Conservation (phyloP, 352 stramenopile genomes). For the Phytophthora capsici region DNA sequence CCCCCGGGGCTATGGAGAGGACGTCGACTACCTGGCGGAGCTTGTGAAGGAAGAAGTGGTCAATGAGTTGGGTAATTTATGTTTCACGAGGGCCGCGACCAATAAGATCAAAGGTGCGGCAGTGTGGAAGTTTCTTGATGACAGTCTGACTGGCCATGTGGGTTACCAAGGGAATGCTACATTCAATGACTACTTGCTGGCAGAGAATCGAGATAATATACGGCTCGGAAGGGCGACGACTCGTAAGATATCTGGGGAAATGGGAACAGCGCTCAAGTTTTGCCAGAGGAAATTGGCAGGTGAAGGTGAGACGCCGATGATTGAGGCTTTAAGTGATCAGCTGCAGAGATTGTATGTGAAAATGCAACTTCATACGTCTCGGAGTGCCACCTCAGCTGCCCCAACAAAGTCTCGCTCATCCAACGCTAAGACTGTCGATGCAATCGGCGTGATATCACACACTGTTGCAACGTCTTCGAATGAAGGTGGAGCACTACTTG, state of each 20-base stretch:
- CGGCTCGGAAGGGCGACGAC: constrained; percentile 23
- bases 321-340: constrained; percentile 29
- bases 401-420: too few relatives aligned
- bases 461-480: too few relatives aligned
- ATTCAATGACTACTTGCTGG: constrained; percentile 38
- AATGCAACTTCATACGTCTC: constrained; percentile 1
- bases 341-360: constrained; percentile 35
- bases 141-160: constrained; percentile 36
- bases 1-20: constrained; percentile 6
- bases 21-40: constrained; percentile 8
- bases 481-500: too few relatives aligned
- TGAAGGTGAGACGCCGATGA: constrained; percentile 28
- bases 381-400: too few relatives aligned
- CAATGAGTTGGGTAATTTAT: constrained; percentile 40
- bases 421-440: too few relatives aligned
- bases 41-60: constrained; percentile 27
- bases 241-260: constrained; percentile 32
- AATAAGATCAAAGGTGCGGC: constrained; percentile 49
- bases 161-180: background rate
- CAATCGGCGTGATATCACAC: too few relatives aligned
- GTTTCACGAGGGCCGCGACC: constrained; percentile 39
- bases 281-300: constrained; percentile 28
- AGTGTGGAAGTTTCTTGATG: constrained; percentile 41
- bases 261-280: constrained; percentile 30
- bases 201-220: constrained; percentile 25